Evolutionary conservation across 2,329 filamentous ascomycete species (phyloP).

Genomic region (Fusarium fujikuroi): DNA sequence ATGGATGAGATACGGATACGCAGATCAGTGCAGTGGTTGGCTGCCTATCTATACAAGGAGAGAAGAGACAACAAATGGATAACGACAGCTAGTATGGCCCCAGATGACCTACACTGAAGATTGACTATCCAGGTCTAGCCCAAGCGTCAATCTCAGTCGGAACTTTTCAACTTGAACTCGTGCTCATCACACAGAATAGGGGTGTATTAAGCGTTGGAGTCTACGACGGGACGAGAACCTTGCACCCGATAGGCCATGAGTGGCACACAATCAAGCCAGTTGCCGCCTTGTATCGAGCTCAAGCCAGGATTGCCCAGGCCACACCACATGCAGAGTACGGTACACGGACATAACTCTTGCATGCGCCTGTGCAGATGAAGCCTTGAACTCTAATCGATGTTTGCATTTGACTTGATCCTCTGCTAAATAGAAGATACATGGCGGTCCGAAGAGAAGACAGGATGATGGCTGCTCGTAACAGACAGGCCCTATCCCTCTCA

Average conservation of each 20-base stretch:
- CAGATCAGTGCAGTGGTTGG: neutral
- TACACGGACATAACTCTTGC: neutral
- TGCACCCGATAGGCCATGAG: constrained; percentile 35
- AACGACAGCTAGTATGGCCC: neutral
- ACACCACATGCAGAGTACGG: constrained; percentile 2
- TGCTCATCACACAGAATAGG: constrained; percentile 14
- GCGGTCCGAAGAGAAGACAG: neutral
- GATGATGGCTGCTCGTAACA: neutral
- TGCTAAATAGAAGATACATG: neutral
- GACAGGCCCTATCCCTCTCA: neutral
- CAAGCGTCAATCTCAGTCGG: constrained; percentile 36
- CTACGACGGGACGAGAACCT: constrained; percentile 28
- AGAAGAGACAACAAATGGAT: constrained; percentile 35
- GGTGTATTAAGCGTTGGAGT: constrained; percentile 20
- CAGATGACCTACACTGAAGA: constrained; percentile 11
- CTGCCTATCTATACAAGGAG: constrained; percentile 2
- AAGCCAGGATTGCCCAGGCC: constrained; percentile 26
- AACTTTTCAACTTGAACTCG: constrained; percentile 8
- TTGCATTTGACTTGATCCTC: constrained; percentile 8
- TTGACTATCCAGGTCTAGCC: constrained; percentile 30
- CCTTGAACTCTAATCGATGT: constrained; percentile 4
- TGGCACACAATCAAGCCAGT: constrained; percentile 37
- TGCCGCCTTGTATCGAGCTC: constrained; percentile 32
- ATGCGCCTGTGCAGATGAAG: constrained; percentile 22
- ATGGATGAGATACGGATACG: constrained; percentile 24